A percentile compares a stretch with the other conserved stretches of the same genome.
Evolutionary conservation across 345 rosid genomes (phyloP).

Genomic region (Boechera divaricarpa): DNA sequence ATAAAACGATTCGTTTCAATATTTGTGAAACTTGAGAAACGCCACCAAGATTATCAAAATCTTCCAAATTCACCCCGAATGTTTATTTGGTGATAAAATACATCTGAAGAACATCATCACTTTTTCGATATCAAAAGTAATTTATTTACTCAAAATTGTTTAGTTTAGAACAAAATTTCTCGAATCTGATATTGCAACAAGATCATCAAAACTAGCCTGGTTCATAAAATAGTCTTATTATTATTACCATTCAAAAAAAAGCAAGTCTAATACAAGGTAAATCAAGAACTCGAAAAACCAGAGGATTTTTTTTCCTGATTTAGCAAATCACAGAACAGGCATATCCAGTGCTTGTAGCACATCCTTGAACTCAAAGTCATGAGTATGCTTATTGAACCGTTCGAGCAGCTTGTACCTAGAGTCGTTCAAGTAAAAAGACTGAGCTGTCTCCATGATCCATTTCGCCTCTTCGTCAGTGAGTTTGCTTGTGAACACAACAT

Average conservation of each 20-base stretch:
- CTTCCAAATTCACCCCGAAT: constrained; percentile 18
- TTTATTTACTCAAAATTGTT: neutral
- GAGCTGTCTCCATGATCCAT: constrained; percentile 92
- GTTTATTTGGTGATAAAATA: neutral
- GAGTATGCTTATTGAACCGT: constrained; percentile 75
- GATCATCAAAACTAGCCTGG: constrained; percentile 14
- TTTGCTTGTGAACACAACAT: constrained; percentile 87
- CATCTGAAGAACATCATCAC: neutral
- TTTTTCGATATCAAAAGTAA: neutral
- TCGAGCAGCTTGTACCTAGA: constrained; percentile 77
- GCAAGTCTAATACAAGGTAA: constrained; percentile 15
- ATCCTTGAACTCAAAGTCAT: constrained; percentile 87
- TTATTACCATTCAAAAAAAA: constrained; percentile 11
- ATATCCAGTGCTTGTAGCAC: constrained; percentile 77
- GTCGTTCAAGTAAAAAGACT: constrained; percentile 89
- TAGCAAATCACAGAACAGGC: constrained; percentile 60
- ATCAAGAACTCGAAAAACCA: constrained; percentile 15
- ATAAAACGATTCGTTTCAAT: constrained; percentile 2
- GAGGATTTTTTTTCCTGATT: neutral
- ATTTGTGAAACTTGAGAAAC: neutral
- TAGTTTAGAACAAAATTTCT: constrained; percentile 9
- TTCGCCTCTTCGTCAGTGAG: constrained; percentile 82
- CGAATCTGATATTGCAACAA: too few species aligned
- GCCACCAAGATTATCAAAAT: neutral
- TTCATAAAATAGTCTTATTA: constrained; percentile 24